These are phyloP conservation scores for Pichia eremophila DNA, from an alignment of 805 yeast genomes.

Conservation along the genomic window DNA sequence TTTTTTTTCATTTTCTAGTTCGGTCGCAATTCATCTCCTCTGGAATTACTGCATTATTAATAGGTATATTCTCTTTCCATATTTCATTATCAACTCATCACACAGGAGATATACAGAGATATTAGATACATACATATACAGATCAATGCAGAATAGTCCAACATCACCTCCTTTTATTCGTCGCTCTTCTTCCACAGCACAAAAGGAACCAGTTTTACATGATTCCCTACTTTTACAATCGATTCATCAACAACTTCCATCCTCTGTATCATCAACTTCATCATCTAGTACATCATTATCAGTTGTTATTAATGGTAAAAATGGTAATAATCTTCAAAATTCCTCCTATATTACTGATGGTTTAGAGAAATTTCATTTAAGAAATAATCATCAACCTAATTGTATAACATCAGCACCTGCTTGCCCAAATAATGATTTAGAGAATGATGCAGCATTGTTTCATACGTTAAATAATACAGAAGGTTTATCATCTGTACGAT, in stretches of 20 bases:
- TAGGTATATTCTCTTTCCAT: too few species aligned
- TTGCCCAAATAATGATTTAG: background rate
- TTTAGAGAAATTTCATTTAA: background rate
- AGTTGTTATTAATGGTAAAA: background rate
- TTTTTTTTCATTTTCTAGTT: too few species aligned
- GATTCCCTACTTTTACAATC: background rate
- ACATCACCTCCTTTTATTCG: background rate
- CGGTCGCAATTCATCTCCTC: too few species aligned
- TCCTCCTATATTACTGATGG: background rate
- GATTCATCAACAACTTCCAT: background rate
- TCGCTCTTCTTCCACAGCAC: background rate
- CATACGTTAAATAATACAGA: conserved; percentile 4
- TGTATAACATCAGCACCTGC: background rate
- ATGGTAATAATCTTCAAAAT: background rate
- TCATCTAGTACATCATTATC: background rate
- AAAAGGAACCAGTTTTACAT: background rate
- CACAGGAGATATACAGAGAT: too few species aligned
- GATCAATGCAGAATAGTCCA: background rate
- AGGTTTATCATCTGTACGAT: conserved; percentile 45
- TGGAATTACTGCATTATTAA: too few species aligned
- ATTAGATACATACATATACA: too few species aligned
- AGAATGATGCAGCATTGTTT: conserved; percentile 4
- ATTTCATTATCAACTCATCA: too few species aligned
- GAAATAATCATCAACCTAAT: background rate
- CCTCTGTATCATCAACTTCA: background rate